phyloP scores from a whole-genome alignment of 192 early-diverging fungal genomes.

The Ambispora gerdemannii region DNA sequence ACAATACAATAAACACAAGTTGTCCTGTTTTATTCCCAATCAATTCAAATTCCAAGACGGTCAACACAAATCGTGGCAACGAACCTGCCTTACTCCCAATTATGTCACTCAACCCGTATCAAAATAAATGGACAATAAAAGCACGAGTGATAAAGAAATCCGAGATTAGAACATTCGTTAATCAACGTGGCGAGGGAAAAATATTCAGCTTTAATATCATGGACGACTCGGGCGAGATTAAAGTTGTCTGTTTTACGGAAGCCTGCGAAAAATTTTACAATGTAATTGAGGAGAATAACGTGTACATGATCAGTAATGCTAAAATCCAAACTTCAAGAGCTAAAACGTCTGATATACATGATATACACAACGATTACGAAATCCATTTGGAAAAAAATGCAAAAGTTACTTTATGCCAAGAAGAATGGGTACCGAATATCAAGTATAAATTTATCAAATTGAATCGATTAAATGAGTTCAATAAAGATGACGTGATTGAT shows the following conservation, averaged over 20 bases:
- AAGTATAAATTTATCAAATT: constrained; percentile 68
- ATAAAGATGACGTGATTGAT: constrained; percentile 71
- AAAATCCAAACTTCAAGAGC: constrained; percentile 80
- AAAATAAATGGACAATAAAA: not conserved
- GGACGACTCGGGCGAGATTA: constrained; percentile 93
- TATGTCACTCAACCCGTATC: too few species aligned
- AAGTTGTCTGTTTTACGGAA: constrained; percentile 88
- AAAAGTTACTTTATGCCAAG: constrained; percentile 44
- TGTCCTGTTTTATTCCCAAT: too few species aligned
- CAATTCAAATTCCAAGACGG: too few species aligned
- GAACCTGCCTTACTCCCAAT: too few species aligned
- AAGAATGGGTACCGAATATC: not conserved
- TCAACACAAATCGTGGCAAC: too few species aligned
- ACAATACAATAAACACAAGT: too few species aligned
- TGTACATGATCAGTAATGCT: constrained; percentile 81
- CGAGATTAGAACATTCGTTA: constrained; percentile 77
- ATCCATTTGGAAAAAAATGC: constrained; percentile 72
- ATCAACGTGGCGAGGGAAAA: constrained; percentile 67
- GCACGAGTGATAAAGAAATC: constrained; percentile 61
- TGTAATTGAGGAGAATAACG: constrained; percentile 70
- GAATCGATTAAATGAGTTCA: constrained; percentile 56
- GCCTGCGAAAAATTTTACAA: constrained; percentile 75
- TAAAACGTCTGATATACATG: constrained; percentile 70
- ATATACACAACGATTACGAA: constrained; percentile 98
- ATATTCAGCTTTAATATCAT: constrained; percentile 87